Conservation (phyloP, 805 yeast genomes). For the Cephaloascus fragrans region DNA sequence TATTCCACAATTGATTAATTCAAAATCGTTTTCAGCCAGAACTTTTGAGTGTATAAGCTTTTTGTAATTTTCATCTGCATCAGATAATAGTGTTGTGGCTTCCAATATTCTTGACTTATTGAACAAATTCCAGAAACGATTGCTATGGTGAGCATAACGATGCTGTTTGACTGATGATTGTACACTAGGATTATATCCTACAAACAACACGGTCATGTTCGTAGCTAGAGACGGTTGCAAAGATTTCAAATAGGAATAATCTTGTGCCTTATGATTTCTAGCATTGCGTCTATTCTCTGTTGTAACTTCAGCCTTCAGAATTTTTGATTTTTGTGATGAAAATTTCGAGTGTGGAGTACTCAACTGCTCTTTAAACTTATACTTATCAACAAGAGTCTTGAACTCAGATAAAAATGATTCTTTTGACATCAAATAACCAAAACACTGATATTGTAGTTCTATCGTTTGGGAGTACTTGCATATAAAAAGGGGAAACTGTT, state of each 20-base stretch:
- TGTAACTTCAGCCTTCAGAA: background rate
- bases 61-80: slow-evolving; percentile 3
- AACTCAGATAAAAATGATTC: slow-evolving; percentile 5
- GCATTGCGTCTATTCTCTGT: background rate
- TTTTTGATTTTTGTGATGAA: background rate
- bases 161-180: slow-evolving; percentile 53
- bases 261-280: background rate
- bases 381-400: slow-evolving; percentile 1
- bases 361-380: no score
- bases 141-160: slow-evolving; percentile 64
- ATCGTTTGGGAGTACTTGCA: no score
- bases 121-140: slow-evolving; percentile 58
- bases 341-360: background rate
- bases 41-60: slow-evolving; percentile 12
- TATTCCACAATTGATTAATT: slow-evolving; percentile 30
- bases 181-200: slow-evolving; percentile 69
- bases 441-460: no score
- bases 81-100: slow-evolving; percentile 1
- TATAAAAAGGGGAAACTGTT: no score
- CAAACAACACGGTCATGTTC: slow-evolving; percentile 34
- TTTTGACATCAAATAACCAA: background rate
- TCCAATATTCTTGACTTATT: slow-evolving; percentile 38
- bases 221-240: slow-evolving; percentile 20
- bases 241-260: slow-evolving; percentile 9
- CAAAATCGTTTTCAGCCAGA: slow-evolving; percentile 26